Conservation (phyloP, 1,284 basidiomycete genomes). For the Leccinum angustisporum region DNA sequence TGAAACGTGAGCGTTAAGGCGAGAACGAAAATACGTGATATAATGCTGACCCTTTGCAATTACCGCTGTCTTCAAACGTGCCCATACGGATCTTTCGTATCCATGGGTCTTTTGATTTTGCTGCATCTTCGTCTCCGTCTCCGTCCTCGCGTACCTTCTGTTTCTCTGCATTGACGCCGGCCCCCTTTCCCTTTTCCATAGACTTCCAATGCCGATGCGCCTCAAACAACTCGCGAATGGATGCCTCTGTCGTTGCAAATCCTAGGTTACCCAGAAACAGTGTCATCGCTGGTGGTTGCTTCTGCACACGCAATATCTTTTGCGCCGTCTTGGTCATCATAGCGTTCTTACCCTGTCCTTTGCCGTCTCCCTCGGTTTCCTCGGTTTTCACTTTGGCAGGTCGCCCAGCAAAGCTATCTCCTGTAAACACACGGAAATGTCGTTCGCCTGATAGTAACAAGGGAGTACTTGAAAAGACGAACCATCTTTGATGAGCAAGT, state of each 20-base stretch:
- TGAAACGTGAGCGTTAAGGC: not conserved
- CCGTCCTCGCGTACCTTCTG: conserved; percentile 6
- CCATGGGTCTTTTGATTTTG: conserved; percentile 51
- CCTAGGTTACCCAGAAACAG: conserved; percentile 89
- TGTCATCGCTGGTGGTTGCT: conserved; percentile 80
- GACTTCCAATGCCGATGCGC: conserved; percentile 45
- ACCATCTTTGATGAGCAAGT: conserved; percentile 93
- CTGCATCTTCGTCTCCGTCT: not conserved
- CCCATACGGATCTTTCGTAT: conserved; percentile 91
- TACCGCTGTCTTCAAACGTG: conserved; percentile 92
- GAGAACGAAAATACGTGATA: not conserved
- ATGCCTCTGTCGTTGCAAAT: conserved; percentile 80
- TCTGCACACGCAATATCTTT: conserved; percentile 79
- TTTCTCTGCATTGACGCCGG: conserved; percentile 25
- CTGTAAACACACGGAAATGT: conserved; percentile 38
- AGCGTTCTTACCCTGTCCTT: conserved; percentile 25
- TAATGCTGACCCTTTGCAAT: conserved; percentile 84
- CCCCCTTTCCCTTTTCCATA: conserved; percentile 30
- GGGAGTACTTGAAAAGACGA: conserved; percentile 18
- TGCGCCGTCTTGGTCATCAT: conserved; percentile 66
- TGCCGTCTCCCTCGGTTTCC: conserved; percentile 16
- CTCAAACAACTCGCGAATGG: conserved; percentile 72
- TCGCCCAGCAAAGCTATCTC: conserved; percentile 70
- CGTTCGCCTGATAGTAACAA: conserved; percentile 15
- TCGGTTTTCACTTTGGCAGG: conserved; percentile 38